phyloP scores from a whole-genome alignment of 1,139 yeast genomes.

The Arxiozyma telluris region DNA sequence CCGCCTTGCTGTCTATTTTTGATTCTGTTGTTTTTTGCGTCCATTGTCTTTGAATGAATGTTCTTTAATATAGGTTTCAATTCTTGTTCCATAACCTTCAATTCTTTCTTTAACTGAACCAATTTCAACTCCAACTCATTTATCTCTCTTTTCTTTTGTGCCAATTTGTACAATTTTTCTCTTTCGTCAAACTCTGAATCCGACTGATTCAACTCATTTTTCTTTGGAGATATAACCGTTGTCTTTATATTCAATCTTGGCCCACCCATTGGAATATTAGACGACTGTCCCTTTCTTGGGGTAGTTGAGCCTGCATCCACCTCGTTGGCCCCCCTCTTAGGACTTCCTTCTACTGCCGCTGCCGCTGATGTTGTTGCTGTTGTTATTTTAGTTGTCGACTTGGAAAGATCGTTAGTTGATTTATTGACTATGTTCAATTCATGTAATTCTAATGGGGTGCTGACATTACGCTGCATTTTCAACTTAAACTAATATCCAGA shows the following conservation, averaged over 20 bases:
- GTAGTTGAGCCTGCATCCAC: background rate
- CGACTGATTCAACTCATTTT: background rate
- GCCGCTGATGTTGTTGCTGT: no score
- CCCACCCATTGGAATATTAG: background rate
- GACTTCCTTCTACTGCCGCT: no score
- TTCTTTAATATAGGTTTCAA: slow-evolving; percentile 12
- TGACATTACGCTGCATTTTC: slow-evolving; percentile 6
- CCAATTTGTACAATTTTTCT: slow-evolving; percentile 31
- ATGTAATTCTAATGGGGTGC: slow-evolving; percentile 10
- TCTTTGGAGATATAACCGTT: slow-evolving; percentile 1
- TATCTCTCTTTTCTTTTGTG: slow-evolving; percentile 39
- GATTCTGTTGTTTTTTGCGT: background rate
- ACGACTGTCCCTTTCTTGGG: background rate
- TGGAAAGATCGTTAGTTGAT: background rate
- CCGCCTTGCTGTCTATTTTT: slow-evolving; percentile 4
- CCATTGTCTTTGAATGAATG: background rate
- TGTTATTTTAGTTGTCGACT: background rate
- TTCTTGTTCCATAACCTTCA: slow-evolving; percentile 30
- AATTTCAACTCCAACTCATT: slow-evolving; percentile 35
- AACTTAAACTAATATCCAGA: background rate
- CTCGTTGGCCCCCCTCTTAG: background rate
- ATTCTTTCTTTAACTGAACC: slow-evolving; percentile 31
- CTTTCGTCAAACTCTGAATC: slow-evolving; percentile 4
- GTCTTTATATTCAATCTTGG: slow-evolving; percentile 3
- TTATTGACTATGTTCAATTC: slow-evolving; percentile 9